Base-by-base conservation (phyloP, 2,329 filamentous ascomycete genomes). In the Fusarium brevicatenulatum region DNA sequence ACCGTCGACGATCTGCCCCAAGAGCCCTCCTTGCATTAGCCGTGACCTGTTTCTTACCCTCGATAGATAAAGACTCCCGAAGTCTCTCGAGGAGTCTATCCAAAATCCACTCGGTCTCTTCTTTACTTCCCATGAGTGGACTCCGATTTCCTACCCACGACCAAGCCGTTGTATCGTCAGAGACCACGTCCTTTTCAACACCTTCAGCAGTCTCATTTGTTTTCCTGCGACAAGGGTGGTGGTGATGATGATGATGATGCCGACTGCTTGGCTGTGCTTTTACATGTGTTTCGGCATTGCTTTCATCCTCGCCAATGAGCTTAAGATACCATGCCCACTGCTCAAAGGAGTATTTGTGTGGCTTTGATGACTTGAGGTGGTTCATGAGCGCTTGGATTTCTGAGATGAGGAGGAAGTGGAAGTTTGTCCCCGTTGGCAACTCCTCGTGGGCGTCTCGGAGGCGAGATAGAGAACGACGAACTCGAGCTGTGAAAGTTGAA, bases 241-340 rank as follows among this genome's bases (percentile, higher is more conserved):
- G 58, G 19, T 72, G 58, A 1, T 42, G 58, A 25, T 55, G 60
- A 23, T 47, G 72, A 21, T 66, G 66, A 36, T 61, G 71, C 42
- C 72, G 78, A 32, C 71, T 66, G 47, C 77, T 80, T 12, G 80
- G 76, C 32, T 69, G 73, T 11, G 81, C 81, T 64, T 82, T 84
- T n/a, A 84, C 79, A 76, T 91, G 89, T 23, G 82, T 86, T 10
- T 82, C 80, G 5, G 87, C 82, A 71, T 83, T 83, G 61, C 81
- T 82, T 77, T 91, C 89, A 78, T 91, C 88, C 77, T 91, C 89
- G 52, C 89, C 89, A n/a, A 97, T 93, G 37, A 97, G 86, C 28
- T 89, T 88, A 12, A 95, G 91, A 75, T 94, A 96, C 84, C 93
- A 93, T 0, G 92, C 92, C 95, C 95, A 97, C 79, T 97, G 92